A percentile compares a stretch with the other conserved stretches of the same genome.
phyloP scores from a whole-genome alignment of 139 green algal species.

The Diplosphaera chodatii region DNA sequence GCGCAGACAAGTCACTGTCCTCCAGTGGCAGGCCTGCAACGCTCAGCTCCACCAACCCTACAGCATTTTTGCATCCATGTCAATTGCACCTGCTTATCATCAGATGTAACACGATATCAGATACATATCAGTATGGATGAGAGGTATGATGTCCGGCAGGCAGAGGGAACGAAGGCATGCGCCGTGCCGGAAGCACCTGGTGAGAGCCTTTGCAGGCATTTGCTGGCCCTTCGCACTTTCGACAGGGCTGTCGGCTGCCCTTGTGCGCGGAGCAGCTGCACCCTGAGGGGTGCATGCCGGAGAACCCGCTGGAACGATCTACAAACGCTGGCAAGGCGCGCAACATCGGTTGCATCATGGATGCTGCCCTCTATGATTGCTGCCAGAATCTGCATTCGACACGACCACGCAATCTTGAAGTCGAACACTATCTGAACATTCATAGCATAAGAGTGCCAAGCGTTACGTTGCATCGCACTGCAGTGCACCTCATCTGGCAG shows the following conservation, averaged over 20 bases:
- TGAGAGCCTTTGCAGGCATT: background rate
- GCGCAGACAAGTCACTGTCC: slow-evolving; percentile 27
- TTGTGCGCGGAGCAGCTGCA: background rate
- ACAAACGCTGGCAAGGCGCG: background rate
- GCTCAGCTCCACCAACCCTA: slow-evolving; percentile 36
- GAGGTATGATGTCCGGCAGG: too few species aligned
- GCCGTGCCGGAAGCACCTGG: too few species aligned
- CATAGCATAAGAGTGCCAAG: too few species aligned
- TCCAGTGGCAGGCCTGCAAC: slow-evolving; percentile 34
- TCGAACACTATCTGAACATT: too few species aligned
- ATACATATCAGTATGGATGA: too few species aligned
- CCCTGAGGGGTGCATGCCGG: background rate
- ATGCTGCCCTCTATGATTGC: background rate
- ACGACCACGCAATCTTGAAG: too few species aligned
- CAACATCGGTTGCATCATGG: background rate
- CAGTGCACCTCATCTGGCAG: too few species aligned
- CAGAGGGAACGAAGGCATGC: too few species aligned
- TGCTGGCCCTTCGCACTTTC: too few species aligned
- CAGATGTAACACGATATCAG: background rate
- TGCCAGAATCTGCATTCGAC: background rate
- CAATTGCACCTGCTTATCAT: background rate
- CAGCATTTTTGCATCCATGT: too few species aligned
- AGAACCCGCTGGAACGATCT: background rate
- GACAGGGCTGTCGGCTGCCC: background rate
- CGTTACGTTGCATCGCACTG: too few species aligned